phyloP scores from a whole-genome alignment of 768 basidiomycete species.

The Tricholoma bakamatsutake region DNA sequence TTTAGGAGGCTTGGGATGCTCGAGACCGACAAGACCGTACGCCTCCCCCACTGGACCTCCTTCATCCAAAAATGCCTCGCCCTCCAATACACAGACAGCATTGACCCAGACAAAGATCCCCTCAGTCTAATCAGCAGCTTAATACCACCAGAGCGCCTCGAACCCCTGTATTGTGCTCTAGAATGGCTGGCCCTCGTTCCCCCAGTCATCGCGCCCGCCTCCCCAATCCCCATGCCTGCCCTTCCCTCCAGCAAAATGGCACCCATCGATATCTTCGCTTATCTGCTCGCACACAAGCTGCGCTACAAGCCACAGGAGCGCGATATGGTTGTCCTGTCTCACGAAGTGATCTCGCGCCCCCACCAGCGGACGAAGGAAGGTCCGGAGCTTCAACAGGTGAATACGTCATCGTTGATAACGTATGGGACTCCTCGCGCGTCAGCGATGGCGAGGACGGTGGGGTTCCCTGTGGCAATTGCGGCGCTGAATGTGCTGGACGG shows the following conservation, averaged over 20 bases:
- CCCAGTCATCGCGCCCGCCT: constrained; percentile 7
- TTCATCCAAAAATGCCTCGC: constrained; percentile 26
- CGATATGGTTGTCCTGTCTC: constrained; percentile 83
- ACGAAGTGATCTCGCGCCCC: constrained; percentile 62
- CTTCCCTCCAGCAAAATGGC: constrained; percentile 36
- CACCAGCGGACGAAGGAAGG: constrained; percentile 15
- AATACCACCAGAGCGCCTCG: constrained; percentile 17
- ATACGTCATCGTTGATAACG: constrained; percentile 61
- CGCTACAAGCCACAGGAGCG: constrained; percentile 65
- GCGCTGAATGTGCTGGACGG: constrained; percentile 69
- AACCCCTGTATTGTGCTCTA: constrained; percentile 34
- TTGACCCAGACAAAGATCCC: constrained; percentile 6
- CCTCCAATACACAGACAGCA: constrained; percentile 12
- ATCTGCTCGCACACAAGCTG: constrained; percentile 65
- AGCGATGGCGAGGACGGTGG: constrained; percentile 91
- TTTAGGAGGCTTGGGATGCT: constrained; percentile 72
- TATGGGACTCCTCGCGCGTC: constrained; percentile 51
- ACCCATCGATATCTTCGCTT: constrained; percentile 73
- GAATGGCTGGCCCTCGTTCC: constrained; percentile 40
- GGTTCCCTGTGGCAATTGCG: constrained; percentile 82
- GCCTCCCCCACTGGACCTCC: constrained; percentile 32
- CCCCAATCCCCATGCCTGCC: constrained; percentile 27
- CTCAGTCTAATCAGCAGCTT: constrained; percentile 16
- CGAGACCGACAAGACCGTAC: constrained; percentile 32
- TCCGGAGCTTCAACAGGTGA: constrained; percentile 29